Conservation (phyloP, 768 basidiomycete genomes). For the Harrya chromipes region DNA sequence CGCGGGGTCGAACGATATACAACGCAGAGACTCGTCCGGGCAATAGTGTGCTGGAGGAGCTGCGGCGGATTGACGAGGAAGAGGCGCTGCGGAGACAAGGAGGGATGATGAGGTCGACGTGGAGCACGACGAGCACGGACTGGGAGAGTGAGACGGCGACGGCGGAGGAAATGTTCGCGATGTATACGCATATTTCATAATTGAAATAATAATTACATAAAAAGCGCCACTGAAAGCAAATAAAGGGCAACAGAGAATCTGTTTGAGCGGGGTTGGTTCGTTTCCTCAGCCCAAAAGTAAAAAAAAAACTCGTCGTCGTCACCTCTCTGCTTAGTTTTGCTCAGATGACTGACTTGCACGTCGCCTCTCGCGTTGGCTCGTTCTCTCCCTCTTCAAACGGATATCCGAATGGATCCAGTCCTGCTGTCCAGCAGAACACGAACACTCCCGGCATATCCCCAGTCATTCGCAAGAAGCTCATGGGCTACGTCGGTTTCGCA, state of each 20-base stretch:
- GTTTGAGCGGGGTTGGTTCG: constrained; percentile 24
- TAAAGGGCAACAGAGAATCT: constrained; percentile 30
- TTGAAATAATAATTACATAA: constrained; percentile 2
- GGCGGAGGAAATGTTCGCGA: constrained; percentile 37
- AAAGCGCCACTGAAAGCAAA: constrained; percentile 35
- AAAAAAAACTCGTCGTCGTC: constrained; percentile 38
- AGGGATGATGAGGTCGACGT: neutral
- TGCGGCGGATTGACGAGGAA: constrained; percentile 26
- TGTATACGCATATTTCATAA: constrained; percentile 35
- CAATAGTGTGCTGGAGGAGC: constrained; percentile 1
- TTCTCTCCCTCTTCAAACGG: constrained; percentile 52
- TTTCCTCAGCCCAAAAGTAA: constrained; percentile 48
- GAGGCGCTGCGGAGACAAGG: neutral
- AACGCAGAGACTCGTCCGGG: neutral
- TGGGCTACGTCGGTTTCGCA: constrained; percentile 95
- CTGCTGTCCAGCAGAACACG: constrained; percentile 47
- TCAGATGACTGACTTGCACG: constrained; percentile 76
- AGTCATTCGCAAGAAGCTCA: constrained; percentile 83
- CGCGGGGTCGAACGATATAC: constrained; percentile 32
- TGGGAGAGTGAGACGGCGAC: neutral
- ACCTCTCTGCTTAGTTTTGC: constrained; percentile 6
- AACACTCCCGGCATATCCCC: constrained; percentile 31
- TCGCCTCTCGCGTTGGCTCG: constrained; percentile 49
- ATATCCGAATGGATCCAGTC: constrained; percentile 58
- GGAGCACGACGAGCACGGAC: neutral